phyloP scores from a whole-genome alignment of 2,329 filamentous ascomycete genomes.

The Aspergillus pseudonomiae region DNA sequence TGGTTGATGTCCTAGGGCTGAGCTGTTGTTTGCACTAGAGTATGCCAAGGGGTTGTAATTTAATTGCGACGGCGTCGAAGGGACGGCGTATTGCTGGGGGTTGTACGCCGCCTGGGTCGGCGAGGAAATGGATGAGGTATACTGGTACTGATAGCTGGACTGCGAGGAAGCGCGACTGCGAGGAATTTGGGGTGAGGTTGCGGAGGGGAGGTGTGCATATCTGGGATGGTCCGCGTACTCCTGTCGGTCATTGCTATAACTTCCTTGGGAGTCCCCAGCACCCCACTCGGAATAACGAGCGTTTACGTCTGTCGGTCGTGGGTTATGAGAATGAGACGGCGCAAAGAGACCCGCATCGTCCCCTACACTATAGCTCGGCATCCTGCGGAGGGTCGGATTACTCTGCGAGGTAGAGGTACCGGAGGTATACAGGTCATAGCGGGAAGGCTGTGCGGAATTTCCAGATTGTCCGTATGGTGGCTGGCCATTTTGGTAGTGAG shows the following conservation, averaged over 20 bases:
- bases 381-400: slow-evolving; percentile 53
- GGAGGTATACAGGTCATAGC: slow-evolving; percentile 45
- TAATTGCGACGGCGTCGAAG: slow-evolving; percentile 50
- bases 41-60: slow-evolving; percentile 75
- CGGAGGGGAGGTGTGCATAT: slow-evolving; percentile 39
- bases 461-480: slow-evolving; percentile 45
- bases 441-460: slow-evolving; percentile 34
- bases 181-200: slow-evolving; percentile 37
- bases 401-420: slow-evolving; percentile 45
- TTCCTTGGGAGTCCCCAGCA: slow-evolving; percentile 40
- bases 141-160: slow-evolving; percentile 54
- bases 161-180: slow-evolving; percentile 48
- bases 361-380: slow-evolving; percentile 74
- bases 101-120: slow-evolving; percentile 60
- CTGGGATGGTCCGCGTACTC: slow-evolving; percentile 35
- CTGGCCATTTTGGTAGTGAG: slow-evolving; percentile 59
- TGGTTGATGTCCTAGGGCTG: slow-evolving; percentile 41
- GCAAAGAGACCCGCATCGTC: slow-evolving; percentile 66
- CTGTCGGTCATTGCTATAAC: slow-evolving; percentile 31
- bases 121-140: slow-evolving; percentile 32
- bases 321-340: slow-evolving; percentile 28
- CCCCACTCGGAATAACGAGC: slow-evolving; percentile 40
- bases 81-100: slow-evolving; percentile 61
- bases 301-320: slow-evolving; percentile 39
- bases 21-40: slow-evolving; percentile 28